Evolutionary conservation across 148 eudicot genomes (phyloP).

Genomic region (Amaranthus palmeri): DNA sequence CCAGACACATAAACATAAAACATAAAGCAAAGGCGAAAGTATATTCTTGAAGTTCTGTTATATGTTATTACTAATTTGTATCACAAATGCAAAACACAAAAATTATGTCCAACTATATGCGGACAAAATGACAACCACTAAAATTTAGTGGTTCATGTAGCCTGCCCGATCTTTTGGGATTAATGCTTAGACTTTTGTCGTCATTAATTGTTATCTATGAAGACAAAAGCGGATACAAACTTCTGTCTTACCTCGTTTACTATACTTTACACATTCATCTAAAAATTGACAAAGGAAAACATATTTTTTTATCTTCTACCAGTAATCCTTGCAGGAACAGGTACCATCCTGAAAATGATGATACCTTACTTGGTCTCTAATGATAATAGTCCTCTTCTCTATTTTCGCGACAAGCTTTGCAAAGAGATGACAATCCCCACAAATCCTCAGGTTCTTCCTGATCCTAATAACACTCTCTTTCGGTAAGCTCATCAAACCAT

Average conservation of each 20-base stretch:
- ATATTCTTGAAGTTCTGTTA: no score
- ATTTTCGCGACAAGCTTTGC: conserved; percentile 32
- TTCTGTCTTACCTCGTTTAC: no score
- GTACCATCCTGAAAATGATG: conserved; percentile 38
- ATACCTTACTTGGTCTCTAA: conserved; percentile 39
- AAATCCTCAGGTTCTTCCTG: conserved; percentile 37
- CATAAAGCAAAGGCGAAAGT: no score
- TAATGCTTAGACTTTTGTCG: no score
- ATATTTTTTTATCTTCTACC: conserved; percentile 17
- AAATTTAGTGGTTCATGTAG: no score
- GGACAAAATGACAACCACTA: not conserved
- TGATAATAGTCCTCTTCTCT: conserved; percentile 32
- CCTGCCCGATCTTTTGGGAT: no score
- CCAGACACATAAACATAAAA: no score
- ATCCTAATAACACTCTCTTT: conserved; percentile 27
- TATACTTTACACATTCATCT: no score
- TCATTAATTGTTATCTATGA: no score
- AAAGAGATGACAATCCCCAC: conserved; percentile 46
- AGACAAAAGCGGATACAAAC: no score
- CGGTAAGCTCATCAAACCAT: conserved; percentile 33
- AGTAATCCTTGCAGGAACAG: conserved; percentile 42
- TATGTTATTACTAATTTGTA: not conserved
- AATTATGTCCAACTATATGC: not conserved
- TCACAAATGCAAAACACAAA: not conserved
- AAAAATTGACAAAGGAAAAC: no score